Conservation (phyloP, 2,329 filamentous ascomycete genomes). For the Penicillium frequentans region DNA sequence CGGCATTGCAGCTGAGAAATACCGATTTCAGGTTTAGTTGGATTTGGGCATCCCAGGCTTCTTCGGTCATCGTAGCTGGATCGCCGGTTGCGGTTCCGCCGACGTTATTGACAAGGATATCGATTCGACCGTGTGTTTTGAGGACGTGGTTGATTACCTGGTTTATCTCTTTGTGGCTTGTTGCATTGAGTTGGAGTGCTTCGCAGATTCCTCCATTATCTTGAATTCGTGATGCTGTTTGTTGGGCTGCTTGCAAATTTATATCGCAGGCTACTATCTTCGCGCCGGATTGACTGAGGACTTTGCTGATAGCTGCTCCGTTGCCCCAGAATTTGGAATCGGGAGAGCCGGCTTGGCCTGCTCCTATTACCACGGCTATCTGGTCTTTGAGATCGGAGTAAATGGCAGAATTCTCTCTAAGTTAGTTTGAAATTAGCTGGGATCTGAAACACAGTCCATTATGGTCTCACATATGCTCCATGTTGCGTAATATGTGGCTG, state of each 20-base stretch:
- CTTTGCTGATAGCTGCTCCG: conserved; percentile 50
- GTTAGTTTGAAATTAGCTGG: background rate
- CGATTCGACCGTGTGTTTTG: conserved; percentile 55
- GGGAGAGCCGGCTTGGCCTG: conserved; percentile 37
- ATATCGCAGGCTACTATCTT: conserved; percentile 52
- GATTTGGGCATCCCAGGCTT: conserved; percentile 54
- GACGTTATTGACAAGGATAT: conserved; percentile 62
- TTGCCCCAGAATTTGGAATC: conserved; percentile 50
- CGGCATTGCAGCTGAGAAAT: conserved; percentile 53
- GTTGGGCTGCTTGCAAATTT: conserved; percentile 41
- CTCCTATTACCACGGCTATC: conserved; percentile 19
- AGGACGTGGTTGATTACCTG: conserved; percentile 52
- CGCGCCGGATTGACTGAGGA: conserved; percentile 49
- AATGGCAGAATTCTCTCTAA: background rate
- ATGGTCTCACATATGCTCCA: background rate
- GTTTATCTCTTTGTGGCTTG: conserved; percentile 52
- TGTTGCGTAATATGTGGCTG: background rate
- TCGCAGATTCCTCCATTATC: conserved; percentile 30
- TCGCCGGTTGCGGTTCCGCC: conserved; percentile 56
- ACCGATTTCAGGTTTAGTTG: conserved; percentile 57
- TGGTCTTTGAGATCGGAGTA: conserved; percentile 20
- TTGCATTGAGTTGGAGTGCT: conserved; percentile 52
- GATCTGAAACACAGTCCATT: background rate
- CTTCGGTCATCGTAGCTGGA: conserved; percentile 50
- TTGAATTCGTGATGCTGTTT: conserved; percentile 40